A percentile compares a stretch with the other conserved stretches of the same genome.
Conservation (phyloP, 257 asterid genomes). For the Primulina tabacum region DNA sequence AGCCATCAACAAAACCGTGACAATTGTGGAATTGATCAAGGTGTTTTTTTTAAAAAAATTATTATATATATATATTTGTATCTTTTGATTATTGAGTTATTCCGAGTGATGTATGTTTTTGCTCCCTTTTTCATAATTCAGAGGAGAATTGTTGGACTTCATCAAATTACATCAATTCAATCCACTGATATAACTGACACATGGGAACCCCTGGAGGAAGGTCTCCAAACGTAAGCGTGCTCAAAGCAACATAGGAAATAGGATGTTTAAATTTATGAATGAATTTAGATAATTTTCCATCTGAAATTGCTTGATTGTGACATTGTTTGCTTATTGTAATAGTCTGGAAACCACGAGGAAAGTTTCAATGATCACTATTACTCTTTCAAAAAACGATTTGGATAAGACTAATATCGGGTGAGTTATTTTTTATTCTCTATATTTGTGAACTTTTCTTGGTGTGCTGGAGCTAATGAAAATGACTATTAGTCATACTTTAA, state of each 20-base stretch:
- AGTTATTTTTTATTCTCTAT: conserved; percentile 26
- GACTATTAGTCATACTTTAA: not conserved
- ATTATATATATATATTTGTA: not conserved
- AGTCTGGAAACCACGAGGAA: conserved; percentile 92
- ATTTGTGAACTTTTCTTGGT: not conserved
- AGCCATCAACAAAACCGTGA: conserved; percentile 69
- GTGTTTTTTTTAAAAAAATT: conserved; percentile 23
- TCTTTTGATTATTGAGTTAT: not conserved
- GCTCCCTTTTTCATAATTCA: conserved; percentile 24
- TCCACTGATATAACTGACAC: conserved; percentile 93
- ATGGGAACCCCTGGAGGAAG: conserved; percentile 99
- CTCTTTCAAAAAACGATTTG: conserved; percentile 74
- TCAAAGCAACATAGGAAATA: conserved; percentile 12
- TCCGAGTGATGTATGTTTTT: conserved; percentile 25
- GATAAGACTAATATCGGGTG: conserved; percentile 70
- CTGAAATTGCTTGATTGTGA: conserved; percentile 3
- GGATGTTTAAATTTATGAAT: not conserved
- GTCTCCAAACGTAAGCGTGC: conserved; percentile 78
- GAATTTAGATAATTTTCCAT: conserved; percentile 7
- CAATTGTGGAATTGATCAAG: conserved; percentile 72
- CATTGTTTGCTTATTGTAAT: conserved; percentile 28
- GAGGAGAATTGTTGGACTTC: conserved; percentile 98
- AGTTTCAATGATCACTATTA: conserved; percentile 82
- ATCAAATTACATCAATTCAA: conserved; percentile 74
- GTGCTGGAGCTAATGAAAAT: conserved; percentile 2